Percentiles rank a stretch among this genome's conserved stretches.
These are phyloP conservation scores for Lactuca sativa DNA, from an alignment of 129 eudicot genomes.

Conservation along the genomic window DNA sequence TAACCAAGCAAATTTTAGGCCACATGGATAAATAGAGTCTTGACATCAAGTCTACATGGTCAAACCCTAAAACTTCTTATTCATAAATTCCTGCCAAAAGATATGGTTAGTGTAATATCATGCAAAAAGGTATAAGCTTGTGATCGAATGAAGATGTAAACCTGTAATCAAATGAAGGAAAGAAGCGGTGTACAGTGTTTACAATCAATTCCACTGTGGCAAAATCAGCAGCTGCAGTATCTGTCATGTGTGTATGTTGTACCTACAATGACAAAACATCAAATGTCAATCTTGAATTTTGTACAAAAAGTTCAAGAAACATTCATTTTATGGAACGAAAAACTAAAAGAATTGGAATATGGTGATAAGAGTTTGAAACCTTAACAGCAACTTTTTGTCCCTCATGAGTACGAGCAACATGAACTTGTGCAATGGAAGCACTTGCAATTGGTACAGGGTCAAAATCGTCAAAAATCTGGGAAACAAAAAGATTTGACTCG, in stretches of 20 bases:
- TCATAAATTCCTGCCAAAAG: neutral
- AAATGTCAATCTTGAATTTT: conserved; percentile 4
- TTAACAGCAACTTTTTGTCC: conserved; percentile 97
- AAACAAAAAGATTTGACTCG: conserved; percentile 19
- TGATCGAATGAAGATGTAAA: conserved; percentile 8
- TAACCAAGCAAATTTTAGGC: conserved; percentile 8
- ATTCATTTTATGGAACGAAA: neutral
- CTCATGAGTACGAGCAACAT: conserved; percentile 72
- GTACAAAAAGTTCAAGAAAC: neutral
- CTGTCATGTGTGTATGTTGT: conserved; percentile 95
- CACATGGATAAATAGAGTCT: neutral
- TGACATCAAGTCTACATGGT: conserved; percentile 7
- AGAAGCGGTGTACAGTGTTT: conserved; percentile 72
- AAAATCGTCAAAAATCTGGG: conserved; percentile 74
- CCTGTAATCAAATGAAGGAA: conserved; percentile 96
- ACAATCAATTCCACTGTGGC: conserved; percentile 91
- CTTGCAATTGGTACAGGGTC: conserved; percentile 96
- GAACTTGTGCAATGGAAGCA: conserved; percentile 99
- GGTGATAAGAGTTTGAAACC: conserved; percentile 40
- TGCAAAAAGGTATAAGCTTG: neutral
- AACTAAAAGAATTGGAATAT: conserved; percentile 5
- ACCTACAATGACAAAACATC: conserved; percentile 45
- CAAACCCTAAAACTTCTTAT: conserved; percentile 2
- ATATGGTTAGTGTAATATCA: neutral
- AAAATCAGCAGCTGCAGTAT: conserved; percentile 93